These are phyloP conservation scores for Pouteria campechiana DNA, from an alignment of 179 eudicot species.

Conservation along the genomic window DNA sequence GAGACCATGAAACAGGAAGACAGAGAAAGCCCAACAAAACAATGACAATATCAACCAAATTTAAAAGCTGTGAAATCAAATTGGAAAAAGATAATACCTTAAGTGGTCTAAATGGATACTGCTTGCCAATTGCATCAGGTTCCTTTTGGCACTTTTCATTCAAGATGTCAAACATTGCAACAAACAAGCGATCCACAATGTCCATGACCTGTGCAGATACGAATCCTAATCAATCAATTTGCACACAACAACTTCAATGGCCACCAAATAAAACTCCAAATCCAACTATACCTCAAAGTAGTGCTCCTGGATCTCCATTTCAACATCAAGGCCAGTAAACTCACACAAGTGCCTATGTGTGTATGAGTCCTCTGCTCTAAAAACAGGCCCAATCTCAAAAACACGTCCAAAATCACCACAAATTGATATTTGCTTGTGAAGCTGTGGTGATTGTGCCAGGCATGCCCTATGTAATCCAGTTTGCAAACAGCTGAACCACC, in stretches of 20 bases:
- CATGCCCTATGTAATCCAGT: slow-evolving; percentile 83
- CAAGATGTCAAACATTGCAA: slow-evolving; percentile 60
- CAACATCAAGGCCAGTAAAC: slow-evolving; percentile 92
- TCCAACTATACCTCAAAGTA: slow-evolving; percentile 64
- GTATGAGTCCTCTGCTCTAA: slow-evolving; percentile 88
- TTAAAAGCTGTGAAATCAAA: too few species aligned
- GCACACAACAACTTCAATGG: background rate
- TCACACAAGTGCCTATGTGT: slow-evolving; percentile 93
- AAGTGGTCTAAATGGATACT: slow-evolving; percentile 64
- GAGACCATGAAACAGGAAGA: too few species aligned
- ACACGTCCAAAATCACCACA: slow-evolving; percentile 83
- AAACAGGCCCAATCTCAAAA: slow-evolving; percentile 89
- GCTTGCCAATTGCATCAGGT: slow-evolving; percentile 64
- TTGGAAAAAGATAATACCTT: too few species aligned
- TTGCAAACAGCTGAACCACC: slow-evolving; percentile 93
- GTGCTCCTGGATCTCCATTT: slow-evolving; percentile 89
- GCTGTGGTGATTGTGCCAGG: slow-evolving; percentile 94
- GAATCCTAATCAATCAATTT: background rate
- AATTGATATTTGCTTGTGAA: slow-evolving; percentile 92
- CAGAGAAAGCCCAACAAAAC: too few species aligned
- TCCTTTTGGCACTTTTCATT: slow-evolving; percentile 52
- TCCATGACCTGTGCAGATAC: slow-evolving; percentile 77
- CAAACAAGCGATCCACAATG: slow-evolving; percentile 66
- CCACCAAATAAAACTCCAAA: background rate
- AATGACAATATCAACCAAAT: too few species aligned